Evolutionary conservation across 257 asterid species (phyloP).

Genomic region (Eustoma russellianum): DNA sequence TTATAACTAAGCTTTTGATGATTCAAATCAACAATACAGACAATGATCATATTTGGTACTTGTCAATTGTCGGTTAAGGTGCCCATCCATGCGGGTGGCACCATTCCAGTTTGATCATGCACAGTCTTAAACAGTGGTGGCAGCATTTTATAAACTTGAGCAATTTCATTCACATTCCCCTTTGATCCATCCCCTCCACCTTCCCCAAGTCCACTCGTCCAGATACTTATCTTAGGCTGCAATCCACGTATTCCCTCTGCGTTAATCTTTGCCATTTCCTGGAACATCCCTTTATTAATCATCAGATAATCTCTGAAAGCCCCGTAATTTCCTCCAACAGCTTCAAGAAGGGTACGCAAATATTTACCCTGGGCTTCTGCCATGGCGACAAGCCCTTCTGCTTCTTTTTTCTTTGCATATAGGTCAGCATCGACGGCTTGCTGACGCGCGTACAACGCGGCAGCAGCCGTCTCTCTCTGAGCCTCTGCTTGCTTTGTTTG

Average conservation of each 20-base stretch:
- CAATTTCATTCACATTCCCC: conserved; percentile 43
- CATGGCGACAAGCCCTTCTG: conserved; percentile 48
- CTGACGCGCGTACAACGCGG: conserved; percentile 28
- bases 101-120: conserved; percentile 67
- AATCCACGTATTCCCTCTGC: conserved; percentile 44
- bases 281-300: conserved; percentile 50
- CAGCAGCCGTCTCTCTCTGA: conserved; percentile 43
- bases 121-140: conserved; percentile 58
- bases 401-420: conserved; percentile 51
- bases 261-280: conserved; percentile 47
- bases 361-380: conserved; percentile 64
- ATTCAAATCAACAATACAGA: too few species aligned
- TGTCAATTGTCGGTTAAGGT: conserved; percentile 6
- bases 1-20: too few species aligned
- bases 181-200: conserved; percentile 3
- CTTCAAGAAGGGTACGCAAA: conserved; percentile 28
- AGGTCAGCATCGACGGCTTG: conserved; percentile 43
- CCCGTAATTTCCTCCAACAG: conserved; percentile 48
- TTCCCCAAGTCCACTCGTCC: conserved; percentile 27
- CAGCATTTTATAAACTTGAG: conserved; percentile 48
- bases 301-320: conserved; percentile 51
- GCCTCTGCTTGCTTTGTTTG: conserved; percentile 52
- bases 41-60: too few species aligned
- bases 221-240: conserved; percentile 61
- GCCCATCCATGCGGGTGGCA: conserved; percentile 61